Conservation (phyloP, 2,329 filamentous ascomycete genomes). For the Ophiognomonia clavigignenti-juglandacearum region DNA sequence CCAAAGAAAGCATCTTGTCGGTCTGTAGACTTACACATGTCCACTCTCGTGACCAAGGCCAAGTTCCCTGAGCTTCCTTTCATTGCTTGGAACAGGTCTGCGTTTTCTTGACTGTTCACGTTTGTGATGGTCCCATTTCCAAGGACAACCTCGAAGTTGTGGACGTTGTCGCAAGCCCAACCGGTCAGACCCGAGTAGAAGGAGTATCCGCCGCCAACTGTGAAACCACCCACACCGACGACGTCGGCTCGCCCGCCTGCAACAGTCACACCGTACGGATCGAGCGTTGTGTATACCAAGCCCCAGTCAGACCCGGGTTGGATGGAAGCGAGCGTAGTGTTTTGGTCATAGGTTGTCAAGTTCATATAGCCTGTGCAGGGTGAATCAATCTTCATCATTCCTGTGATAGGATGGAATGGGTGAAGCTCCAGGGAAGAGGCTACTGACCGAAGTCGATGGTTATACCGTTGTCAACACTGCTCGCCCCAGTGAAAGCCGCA, state of each 20-base stretch:
- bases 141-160: constrained; percentile 39
- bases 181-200: constrained; percentile 29
- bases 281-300: constrained; percentile 21
- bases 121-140: constrained; percentile 35
- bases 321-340: constrained; percentile 25
- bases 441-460: constrained; percentile 22
- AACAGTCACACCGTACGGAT: constrained; percentile 15
- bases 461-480: constrained; percentile 21
- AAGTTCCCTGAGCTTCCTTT: constrained; percentile 44
- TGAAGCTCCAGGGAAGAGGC: too few species aligned
- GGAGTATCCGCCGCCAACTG: constrained; percentile 23
- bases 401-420: not conserved
- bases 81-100: constrained; percentile 39
- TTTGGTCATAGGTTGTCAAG: constrained; percentile 24
- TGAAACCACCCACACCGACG: constrained; percentile 22
- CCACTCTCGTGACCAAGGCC: constrained; percentile 31
- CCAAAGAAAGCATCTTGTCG: too few species aligned
- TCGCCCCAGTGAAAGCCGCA: constrained; percentile 21
- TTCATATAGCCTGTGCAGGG: constrained; percentile 23
- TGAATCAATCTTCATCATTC: too few species aligned
- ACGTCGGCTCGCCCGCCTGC: constrained; percentile 21
- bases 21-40: constrained; percentile 10
- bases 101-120: constrained; percentile 30
- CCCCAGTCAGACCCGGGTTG: constrained; percentile 25
- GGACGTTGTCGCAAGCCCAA: constrained; percentile 37